Conservation (phyloP, 2,329 filamentous ascomycete genomes). For the Colletotrichum sp. region DNA sequence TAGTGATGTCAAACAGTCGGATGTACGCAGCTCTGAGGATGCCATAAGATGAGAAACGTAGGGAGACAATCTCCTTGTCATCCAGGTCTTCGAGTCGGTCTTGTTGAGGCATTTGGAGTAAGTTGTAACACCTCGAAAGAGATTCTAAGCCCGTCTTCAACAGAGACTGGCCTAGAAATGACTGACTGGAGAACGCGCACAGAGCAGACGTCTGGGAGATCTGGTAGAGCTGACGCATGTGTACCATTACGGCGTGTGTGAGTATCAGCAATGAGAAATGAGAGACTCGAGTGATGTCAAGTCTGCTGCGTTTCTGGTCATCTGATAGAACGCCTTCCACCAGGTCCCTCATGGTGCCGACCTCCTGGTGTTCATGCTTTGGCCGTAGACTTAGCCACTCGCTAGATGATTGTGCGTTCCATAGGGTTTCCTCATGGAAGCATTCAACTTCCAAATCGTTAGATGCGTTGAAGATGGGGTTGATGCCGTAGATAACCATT, state of each 20-base stretch:
- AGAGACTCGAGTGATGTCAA: not conserved
- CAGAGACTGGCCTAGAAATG: not conserved
- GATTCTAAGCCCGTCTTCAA: not conserved
- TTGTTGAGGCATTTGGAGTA: not conserved
- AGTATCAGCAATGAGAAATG: not conserved
- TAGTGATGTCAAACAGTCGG: not conserved
- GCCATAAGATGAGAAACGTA: not conserved
- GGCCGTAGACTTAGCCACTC: not conserved
- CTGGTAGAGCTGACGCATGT: not conserved
- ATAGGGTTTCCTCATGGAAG: not conserved
- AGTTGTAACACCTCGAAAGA: not conserved
- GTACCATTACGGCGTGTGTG: not conserved
- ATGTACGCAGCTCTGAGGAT: not conserved
- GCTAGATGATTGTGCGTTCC: not conserved
- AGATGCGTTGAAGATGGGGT: not conserved
- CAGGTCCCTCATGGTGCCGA: not conserved
- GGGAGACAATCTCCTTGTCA: not conserved
- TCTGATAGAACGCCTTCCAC: not conserved
- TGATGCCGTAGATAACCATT: not conserved
- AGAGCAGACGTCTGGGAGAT: not conserved
- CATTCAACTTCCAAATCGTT: not conserved
- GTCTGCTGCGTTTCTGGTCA: not conserved
- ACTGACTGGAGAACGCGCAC: not conserved
- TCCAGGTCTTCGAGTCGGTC: not conserved
- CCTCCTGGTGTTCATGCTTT: not conserved